Percentiles rank a stretch among this genome's conserved stretches.
phyloP scores from a whole-genome alignment of 225 moss, liverwort and hornwort species.

The Pseudisothecium myosuroides region DNA sequence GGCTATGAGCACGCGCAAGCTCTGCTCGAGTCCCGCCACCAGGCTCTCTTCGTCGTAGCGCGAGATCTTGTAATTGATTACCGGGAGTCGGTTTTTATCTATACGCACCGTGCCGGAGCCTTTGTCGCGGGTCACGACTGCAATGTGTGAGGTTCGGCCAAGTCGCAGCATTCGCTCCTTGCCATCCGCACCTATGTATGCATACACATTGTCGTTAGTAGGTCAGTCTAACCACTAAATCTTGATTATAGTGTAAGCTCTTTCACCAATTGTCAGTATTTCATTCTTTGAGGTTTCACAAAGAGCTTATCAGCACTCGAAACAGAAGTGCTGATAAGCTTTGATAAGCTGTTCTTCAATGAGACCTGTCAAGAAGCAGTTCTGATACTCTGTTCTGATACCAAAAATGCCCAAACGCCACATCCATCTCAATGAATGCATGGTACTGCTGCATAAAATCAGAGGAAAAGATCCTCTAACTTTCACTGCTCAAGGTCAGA shows the following conservation, averaged over 20 bases:
- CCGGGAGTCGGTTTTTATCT: not conserved
- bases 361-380: no score
- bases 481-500: not conserved
- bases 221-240: not conserved
- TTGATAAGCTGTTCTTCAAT: not conserved
- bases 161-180: conserved; percentile 49
- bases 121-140: conserved; percentile 54
- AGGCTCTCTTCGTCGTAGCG: conserved; percentile 34
- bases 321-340: not conserved
- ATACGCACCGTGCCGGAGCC: conserved; percentile 38
- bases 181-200: conserved; percentile 27
- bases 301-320: not conserved
- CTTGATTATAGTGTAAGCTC: not conserved
- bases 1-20: conserved; percentile 47
- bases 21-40: conserved; percentile 23
- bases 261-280: not conserved
- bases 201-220: not conserved
- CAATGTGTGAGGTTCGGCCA: conserved; percentile 48
- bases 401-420: not conserved
- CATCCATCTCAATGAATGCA: no score
- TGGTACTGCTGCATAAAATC: not conserved
- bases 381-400: not conserved
- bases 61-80: conserved; percentile 17
- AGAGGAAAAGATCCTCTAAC: not conserved
- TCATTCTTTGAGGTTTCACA: not conserved